phyloP scores from a whole-genome alignment of 2,329 filamentous ascomycete species.

The Lasiodiplodia gonubiensis region DNA sequence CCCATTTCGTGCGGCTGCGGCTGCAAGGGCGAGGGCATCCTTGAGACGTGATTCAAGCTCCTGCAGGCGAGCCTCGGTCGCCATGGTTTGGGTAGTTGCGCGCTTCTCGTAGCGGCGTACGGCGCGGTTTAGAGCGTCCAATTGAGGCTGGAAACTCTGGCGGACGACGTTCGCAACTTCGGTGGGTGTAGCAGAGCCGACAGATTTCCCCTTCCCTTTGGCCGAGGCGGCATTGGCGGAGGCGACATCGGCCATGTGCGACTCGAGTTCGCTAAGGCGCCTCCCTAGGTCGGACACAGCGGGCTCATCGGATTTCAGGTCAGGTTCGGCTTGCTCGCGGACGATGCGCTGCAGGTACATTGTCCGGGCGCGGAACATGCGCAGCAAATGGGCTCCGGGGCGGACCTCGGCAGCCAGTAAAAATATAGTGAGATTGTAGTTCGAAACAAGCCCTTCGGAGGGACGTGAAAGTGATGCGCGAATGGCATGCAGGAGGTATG shows the following conservation, averaged over 20 bases:
- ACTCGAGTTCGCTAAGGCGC: conserved; percentile 74
- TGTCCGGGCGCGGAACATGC: conserved; percentile 78
- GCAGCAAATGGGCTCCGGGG: conserved; percentile 80
- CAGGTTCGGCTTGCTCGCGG: conserved; percentile 29
- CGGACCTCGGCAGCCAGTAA: conserved; percentile 84
- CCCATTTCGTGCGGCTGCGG: conserved; percentile 61
- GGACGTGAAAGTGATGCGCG: conserved; percentile 80
- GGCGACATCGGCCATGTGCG: conserved; percentile 55
- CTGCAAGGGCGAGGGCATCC: conserved; percentile 81
- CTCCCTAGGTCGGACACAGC: conserved; percentile 35
- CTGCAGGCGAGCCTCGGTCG: conserved; percentile 76
- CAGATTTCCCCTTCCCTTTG: conserved; percentile 35
- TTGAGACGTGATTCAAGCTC: conserved; percentile 73
- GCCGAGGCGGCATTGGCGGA: conserved; percentile 34
- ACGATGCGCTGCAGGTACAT: conserved; percentile 81
- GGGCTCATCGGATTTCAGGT: conserved; percentile 35
- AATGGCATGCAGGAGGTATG: conserved; percentile 82
- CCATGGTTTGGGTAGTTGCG: conserved; percentile 72
- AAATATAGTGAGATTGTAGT: conserved; percentile 93
- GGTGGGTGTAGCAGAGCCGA: conserved; percentile 31
- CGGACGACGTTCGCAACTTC: conserved; percentile 62
- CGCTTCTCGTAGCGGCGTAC: conserved; percentile 92
- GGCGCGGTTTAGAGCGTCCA: conserved; percentile 87
- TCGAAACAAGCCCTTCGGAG: conserved; percentile 85
- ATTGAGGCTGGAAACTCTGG: conserved; percentile 73